Conservation (phyloP, 208 protist species). For the Wallacemonas sp. region DNA sequence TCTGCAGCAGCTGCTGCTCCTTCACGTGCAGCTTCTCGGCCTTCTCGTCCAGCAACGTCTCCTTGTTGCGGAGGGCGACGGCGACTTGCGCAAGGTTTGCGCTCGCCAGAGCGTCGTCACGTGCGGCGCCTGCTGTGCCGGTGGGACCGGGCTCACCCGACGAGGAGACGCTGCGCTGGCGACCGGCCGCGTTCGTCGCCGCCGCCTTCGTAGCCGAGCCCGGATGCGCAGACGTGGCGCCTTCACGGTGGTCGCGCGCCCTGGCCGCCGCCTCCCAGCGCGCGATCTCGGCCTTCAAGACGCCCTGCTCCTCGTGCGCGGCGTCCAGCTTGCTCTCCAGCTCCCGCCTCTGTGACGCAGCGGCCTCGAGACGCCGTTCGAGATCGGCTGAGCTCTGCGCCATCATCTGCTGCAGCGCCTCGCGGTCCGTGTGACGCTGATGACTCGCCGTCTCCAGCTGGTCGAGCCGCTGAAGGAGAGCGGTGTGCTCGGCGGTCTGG, state of each 20-base stretch:
- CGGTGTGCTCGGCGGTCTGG: background rate
- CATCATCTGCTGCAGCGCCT: background rate
- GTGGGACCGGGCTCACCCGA: no score
- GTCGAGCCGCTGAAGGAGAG: background rate
- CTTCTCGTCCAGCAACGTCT: slow-evolving; percentile 25
- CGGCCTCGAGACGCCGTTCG: slow-evolving; percentile 4
- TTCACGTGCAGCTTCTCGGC: slow-evolving; percentile 33
- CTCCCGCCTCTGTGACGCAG: background rate
- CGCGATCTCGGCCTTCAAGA: background rate
- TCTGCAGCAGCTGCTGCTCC: slow-evolving; percentile 37
- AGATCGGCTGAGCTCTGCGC: background rate
- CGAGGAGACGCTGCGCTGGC: no score
- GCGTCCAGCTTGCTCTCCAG: slow-evolving; percentile 17
- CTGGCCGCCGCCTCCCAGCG: slow-evolving; percentile 11
- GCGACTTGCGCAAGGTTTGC: background rate
- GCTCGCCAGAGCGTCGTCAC: background rate
- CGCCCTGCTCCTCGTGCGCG: slow-evolving; percentile 17
- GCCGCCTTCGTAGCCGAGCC: no score
- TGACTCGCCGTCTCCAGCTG: background rate
- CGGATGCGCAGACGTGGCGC: no score
- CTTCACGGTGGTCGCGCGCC: slow-evolving; percentile 2
- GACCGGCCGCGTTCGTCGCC: no score
- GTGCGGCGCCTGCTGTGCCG: background rate
- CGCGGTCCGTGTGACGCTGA: slow-evolving; percentile 3
- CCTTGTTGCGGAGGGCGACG: slow-evolving; percentile 14